Base-by-base conservation (phyloP, 257 asterid species). In the Solanum corneliomulleri region DNA sequence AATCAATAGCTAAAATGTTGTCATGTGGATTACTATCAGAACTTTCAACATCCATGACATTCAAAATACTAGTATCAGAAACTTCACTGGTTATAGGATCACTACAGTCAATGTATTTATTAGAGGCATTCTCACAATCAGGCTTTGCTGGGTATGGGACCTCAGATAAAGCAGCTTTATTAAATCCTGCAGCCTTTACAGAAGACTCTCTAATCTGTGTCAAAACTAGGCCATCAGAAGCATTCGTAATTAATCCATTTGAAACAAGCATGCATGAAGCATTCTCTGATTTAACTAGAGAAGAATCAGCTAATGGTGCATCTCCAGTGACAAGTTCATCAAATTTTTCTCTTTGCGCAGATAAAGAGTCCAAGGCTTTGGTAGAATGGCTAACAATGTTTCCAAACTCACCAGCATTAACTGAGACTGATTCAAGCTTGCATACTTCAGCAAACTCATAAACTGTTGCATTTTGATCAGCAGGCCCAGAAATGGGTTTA, bases 11-110 rank as follows among this genome's bases (percentile, higher is more conserved):
- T 85, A 71, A 80, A 42, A 86, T 82, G 45, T 86, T 89, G 86
- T 82, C 91, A 74, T 44, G 86, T 83, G 88, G 90, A 56, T 68
- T 41, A 89, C 87, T 80, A 41, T 23, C 86, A 82, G 86, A 88
- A 88, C 82, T 86, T 86, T 81, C 91, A 86, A 18, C 90, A 85
- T 45, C 90, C 82, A 84, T 71, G 68, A 82, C 83, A 72, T 82
- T 77, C 66, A 78, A 89, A 77, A 86, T 90, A 52, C 16, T 31
- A 83, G 85, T 86, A 86, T 91, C 95, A 88, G 88, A 92, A 41
- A 84, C 89, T 64, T 89, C 91, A 89, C 66, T 56, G 77, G 83
- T 75, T 45, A n/a, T 81, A 86, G 84, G 80, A 89, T 82, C 89
- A 82, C 87, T 58, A 45, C 9, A 20, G 82, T 68, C 86, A 82